These are phyloP conservation scores for Pythium dissotocum DNA, from an alignment of 352 stramenopile species.

Conservation along the genomic window DNA sequence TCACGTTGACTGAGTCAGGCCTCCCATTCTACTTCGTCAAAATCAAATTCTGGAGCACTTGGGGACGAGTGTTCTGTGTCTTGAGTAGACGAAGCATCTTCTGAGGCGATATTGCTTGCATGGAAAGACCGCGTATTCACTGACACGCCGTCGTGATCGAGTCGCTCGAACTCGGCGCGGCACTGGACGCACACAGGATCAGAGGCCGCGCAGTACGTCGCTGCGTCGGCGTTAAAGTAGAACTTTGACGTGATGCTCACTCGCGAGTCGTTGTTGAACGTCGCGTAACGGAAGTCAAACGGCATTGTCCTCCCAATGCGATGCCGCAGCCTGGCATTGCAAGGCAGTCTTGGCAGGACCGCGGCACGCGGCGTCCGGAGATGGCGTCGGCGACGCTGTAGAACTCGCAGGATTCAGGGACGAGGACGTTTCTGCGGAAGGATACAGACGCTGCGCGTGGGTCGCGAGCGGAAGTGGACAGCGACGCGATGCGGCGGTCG, in stretches of 20 bases:
- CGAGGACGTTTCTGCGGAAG: not conserved
- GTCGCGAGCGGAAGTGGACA: constrained; percentile 4
- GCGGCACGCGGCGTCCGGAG: constrained; percentile 9
- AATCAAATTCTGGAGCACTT: not conserved
- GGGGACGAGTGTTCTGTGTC: not conserved
- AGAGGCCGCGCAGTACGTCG: too few relatives aligned
- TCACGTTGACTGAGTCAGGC: not conserved
- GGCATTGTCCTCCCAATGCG: not conserved
- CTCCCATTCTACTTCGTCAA: not conserved
- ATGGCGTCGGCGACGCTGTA: constrained; percentile 11
- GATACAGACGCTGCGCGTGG: not conserved
- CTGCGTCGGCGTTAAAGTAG: too few relatives aligned
- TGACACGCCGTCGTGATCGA: too few relatives aligned
- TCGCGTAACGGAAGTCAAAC: not conserved
- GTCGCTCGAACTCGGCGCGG: too few relatives aligned
- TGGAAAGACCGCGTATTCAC: not conserved
- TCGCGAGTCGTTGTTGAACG: not conserved
- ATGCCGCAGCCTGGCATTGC: not conserved
- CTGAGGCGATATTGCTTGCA: not conserved
- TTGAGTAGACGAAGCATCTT: not conserved
- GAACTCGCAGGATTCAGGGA: constrained; percentile 3
- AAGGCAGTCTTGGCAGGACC: constrained; percentile 16
- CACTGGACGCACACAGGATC: too few relatives aligned
- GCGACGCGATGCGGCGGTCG: not conserved
- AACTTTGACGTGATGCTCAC: too few relatives aligned